Evolutionary conservation across 2,329 filamentous ascomycete species (phyloP).

Genomic region (Clathrospora elynae): DNA sequence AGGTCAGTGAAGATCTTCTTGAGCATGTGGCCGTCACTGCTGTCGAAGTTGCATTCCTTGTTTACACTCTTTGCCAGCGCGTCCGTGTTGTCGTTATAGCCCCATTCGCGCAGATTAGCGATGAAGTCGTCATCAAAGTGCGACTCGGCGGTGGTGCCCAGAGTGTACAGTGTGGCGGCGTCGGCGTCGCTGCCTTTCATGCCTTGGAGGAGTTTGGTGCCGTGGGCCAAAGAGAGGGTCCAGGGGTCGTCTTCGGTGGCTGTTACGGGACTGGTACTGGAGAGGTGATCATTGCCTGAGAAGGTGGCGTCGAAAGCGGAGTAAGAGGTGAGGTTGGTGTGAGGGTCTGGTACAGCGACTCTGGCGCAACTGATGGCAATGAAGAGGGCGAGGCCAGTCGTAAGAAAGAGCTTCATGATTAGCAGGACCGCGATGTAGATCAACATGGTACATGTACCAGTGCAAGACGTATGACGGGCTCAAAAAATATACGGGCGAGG

Average conservation of each 20-base stretch:
- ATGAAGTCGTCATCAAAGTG: slow-evolving; percentile 14
- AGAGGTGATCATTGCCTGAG: not conserved
- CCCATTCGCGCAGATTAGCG: slow-evolving; percentile 13
- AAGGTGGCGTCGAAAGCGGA: not conserved
- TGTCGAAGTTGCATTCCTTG: slow-evolving; percentile 14
- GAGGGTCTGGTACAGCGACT: not conserved
- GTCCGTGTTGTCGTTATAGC: slow-evolving; percentile 16
- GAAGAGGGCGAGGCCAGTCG: not conserved
- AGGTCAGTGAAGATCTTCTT: slow-evolving; percentile 11
- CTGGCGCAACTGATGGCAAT: not conserved
- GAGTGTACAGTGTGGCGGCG: slow-evolving; percentile 12
- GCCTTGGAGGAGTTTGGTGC: slow-evolving; percentile 15
- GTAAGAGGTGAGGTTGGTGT: not conserved
- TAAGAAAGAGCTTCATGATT: not conserved
- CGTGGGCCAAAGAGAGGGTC: slow-evolving; percentile 11
- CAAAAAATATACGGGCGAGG: too few relatives aligned
- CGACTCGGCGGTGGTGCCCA: slow-evolving; percentile 10
- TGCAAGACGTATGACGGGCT: too few relatives aligned
- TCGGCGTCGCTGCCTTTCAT: slow-evolving; percentile 17
- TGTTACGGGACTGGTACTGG: not conserved
- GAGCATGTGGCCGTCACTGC: slow-evolving; percentile 9
- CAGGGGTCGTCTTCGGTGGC: slow-evolving; percentile 4
- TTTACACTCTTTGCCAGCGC: slow-evolving; percentile 9
- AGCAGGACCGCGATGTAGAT: too few relatives aligned
- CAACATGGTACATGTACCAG: too few relatives aligned